Conservation (phyloP, 345 rosid species). For the Murraya paniculata region DNA sequence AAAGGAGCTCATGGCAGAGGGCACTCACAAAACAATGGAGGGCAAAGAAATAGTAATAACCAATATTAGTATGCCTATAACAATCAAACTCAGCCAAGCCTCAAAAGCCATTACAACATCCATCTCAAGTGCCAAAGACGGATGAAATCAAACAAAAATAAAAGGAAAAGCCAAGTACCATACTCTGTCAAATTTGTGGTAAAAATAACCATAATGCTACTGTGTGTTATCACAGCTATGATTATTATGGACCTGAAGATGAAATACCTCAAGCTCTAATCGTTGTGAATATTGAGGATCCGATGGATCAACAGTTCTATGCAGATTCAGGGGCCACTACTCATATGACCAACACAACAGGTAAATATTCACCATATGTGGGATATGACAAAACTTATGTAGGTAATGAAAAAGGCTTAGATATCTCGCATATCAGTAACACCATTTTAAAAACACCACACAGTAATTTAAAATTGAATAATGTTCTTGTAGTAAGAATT, state of each 20-base stretch:
- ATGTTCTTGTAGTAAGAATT: too few relatives aligned
- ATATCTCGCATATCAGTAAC: neutral
- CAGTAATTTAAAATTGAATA: neutral
- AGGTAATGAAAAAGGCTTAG: neutral
- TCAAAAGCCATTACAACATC: neutral
- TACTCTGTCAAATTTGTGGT: neutral
- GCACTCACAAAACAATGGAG: too few relatives aligned
- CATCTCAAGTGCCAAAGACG: neutral
- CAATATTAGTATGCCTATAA: too few relatives aligned
- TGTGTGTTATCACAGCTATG: neutral
- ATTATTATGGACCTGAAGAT: neutral
- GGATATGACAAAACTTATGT: neutral
- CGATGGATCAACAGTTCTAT: neutral
- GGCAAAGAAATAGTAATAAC: too few relatives aligned
- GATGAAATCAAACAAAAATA: too few relatives aligned
- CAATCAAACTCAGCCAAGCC: too few relatives aligned
- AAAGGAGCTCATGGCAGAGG: too few relatives aligned
- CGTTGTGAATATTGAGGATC: neutral
- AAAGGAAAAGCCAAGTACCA: neutral
- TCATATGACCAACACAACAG: neutral
- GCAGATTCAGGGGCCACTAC: neutral
- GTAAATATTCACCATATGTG: too few relatives aligned
- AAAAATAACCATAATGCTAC: neutral
- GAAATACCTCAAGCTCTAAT: neutral
- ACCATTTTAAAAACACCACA: neutral